A percentile compares a stretch with the other conserved stretches of the same genome.
phyloP scores from a whole-genome alignment of 2,329 filamentous ascomycete species.

The Lizonia empirigonia region DNA sequence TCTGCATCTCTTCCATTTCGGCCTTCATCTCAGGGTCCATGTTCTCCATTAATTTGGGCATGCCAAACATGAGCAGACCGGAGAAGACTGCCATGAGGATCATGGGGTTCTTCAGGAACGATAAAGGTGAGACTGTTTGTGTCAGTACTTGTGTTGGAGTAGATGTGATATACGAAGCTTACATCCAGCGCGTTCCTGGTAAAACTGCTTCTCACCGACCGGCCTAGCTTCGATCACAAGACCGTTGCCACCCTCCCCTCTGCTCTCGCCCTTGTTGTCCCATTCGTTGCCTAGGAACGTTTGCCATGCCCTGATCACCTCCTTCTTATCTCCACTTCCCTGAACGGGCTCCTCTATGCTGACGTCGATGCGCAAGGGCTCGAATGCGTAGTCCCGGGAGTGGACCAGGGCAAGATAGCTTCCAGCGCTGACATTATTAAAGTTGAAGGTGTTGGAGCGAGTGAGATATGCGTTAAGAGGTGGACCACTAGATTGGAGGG shows the following conservation, averaged over 20 bases:
- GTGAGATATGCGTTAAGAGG: conserved; percentile 67
- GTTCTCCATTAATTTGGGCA: conserved; percentile 95
- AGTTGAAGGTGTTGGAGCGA: conserved; percentile 72
- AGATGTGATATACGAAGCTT: conserved; percentile 49
- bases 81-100: conserved; percentile 88
- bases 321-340: conserved; percentile 39
- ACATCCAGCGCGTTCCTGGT: conserved; percentile 77
- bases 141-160: conserved; percentile 22
- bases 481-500: conserved; percentile 64
- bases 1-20: conserved; percentile 90
- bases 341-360: conserved; percentile 35
- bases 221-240: conserved; percentile 66
- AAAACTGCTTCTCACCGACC: conserved; percentile 73
- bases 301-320: conserved; percentile 72
- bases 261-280: conserved; percentile 77
- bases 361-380: conserved; percentile 81
- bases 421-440: conserved; percentile 71
- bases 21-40: conserved; percentile 96
- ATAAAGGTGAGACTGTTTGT: conserved; percentile 72
- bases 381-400: conserved; percentile 74
- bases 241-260: conserved; percentile 52
- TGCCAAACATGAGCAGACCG: conserved; percentile 82
- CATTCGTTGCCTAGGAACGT: conserved; percentile 90
- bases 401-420: conserved; percentile 85
- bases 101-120: conserved; percentile 92